A percentile compares a stretch with the other conserved stretches of the same genome.
Evolutionary conservation across 2,329 filamentous ascomycete genomes (phyloP).

Genomic region (Elsinoe ampelina): DNA sequence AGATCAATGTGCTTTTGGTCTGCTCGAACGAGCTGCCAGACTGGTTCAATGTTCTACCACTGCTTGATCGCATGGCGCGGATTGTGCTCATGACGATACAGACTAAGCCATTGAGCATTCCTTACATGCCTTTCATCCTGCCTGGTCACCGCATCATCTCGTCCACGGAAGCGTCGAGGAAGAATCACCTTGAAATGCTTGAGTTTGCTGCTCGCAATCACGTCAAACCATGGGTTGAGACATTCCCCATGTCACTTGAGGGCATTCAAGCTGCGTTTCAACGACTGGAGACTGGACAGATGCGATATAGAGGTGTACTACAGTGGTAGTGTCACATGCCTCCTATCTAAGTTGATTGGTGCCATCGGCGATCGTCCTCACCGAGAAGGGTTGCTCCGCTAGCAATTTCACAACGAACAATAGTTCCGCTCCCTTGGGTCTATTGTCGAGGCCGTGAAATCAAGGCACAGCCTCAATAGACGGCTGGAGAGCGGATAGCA

Average conservation of each 20-base stretch:
- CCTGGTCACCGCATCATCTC: slow-evolving; percentile 27
- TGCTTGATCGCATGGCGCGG: slow-evolving; percentile 25
- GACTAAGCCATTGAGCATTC: slow-evolving; percentile 22
- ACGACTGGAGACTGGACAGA: slow-evolving; percentile 32
- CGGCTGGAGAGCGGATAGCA: background rate
- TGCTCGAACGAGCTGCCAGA: slow-evolving; percentile 25
- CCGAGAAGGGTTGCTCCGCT: background rate
- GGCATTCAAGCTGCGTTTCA: slow-evolving; percentile 35
- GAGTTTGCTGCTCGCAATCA: slow-evolving; percentile 34
- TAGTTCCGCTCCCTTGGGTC: background rate
- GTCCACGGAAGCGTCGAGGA: slow-evolving; percentile 25
- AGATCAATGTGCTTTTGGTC: slow-evolving; percentile 24
- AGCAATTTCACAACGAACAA: background rate
- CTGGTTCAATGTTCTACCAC: slow-evolving; percentile 20
- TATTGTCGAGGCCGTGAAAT: background rate
- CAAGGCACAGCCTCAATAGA: background rate
- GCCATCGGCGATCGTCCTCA: background rate
- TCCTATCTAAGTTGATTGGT: background rate
- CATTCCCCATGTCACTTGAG: slow-evolving; percentile 32
- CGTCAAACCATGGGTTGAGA: slow-evolving; percentile 37
- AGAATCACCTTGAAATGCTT: slow-evolving; percentile 33
- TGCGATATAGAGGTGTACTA: slow-evolving; percentile 38
- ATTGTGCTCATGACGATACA: slow-evolving; percentile 30
- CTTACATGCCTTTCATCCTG: slow-evolving; percentile 28
- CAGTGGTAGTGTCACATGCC: slow-evolving; percentile 10